Conservation (phyloP, 1,284 basidiomycete genomes). For the Ustilago cynodontis region DNA sequence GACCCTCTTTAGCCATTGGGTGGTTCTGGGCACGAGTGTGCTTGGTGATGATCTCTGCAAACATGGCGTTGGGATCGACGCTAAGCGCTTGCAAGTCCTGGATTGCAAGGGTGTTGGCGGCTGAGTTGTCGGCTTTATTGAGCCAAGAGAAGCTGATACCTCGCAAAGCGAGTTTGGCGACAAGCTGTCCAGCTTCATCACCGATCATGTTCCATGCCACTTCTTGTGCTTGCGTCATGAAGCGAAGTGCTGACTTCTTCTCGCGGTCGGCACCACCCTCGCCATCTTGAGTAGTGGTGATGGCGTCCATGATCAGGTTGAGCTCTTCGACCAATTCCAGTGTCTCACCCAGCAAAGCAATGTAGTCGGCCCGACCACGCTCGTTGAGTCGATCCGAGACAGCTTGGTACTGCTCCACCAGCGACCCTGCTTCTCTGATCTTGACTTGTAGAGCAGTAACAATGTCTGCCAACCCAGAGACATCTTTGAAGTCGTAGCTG, state of each 20-base stretch:
- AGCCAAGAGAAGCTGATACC: slow-evolving; percentile 86
- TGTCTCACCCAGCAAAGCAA: slow-evolving; percentile 79
- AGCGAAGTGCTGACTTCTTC: slow-evolving; percentile 81
- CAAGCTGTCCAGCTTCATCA: slow-evolving; percentile 76
- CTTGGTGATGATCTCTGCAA: slow-evolving; percentile 89
- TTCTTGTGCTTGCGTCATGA: slow-evolving; percentile 85
- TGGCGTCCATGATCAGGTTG: slow-evolving; percentile 87
- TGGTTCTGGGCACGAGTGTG: slow-evolving; percentile 56
- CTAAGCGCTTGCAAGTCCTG: slow-evolving; percentile 86
- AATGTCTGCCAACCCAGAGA: slow-evolving; percentile 77
- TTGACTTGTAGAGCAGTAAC: slow-evolving; percentile 82
- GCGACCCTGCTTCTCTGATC: slow-evolving; percentile 74
- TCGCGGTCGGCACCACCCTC: slow-evolving; percentile 74
- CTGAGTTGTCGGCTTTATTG: slow-evolving; percentile 88
- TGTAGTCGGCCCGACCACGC: slow-evolving; percentile 75
- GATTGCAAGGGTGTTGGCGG: slow-evolving; percentile 82
- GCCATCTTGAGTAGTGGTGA: slow-evolving; percentile 78
- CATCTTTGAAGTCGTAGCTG: slow-evolving; percentile 89
- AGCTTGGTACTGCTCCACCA: slow-evolving; percentile 63
- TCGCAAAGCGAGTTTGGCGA: slow-evolving; percentile 87
- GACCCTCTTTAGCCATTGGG: slow-evolving; percentile 61
- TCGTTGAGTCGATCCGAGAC: slow-evolving; percentile 71
- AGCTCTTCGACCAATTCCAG: slow-evolving; percentile 83
- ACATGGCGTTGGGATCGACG: slow-evolving; percentile 84
- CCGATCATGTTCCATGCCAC: slow-evolving; percentile 96